Conservation (phyloP, 2,329 filamentous ascomycete species). For the Bipolaris cookei region DNA sequence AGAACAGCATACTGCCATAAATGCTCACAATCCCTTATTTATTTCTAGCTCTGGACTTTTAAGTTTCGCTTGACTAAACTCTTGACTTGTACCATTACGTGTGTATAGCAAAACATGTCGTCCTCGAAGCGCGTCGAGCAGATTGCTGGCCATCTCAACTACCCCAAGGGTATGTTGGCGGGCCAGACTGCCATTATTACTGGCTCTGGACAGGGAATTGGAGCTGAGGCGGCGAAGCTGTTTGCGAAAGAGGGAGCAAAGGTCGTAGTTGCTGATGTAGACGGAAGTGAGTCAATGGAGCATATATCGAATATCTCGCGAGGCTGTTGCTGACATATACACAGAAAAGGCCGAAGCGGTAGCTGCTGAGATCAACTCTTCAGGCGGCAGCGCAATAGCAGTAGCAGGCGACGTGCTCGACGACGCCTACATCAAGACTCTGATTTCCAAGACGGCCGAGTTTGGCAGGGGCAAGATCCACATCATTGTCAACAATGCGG, state of each 20-base stretch:
- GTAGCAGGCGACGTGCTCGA: conserved; percentile 80
- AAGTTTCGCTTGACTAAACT: background rate
- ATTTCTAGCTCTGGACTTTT: background rate
- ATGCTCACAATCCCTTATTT: background rate
- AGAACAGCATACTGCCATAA: conserved; percentile 1
- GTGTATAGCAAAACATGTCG: conserved; percentile 17
- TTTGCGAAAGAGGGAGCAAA: conserved; percentile 90
- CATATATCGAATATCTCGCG: background rate
- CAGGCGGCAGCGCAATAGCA: conserved; percentile 71
- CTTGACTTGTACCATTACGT: background rate
- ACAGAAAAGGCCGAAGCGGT: conserved; percentile 72
- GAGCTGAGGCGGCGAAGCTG: conserved; percentile 78
- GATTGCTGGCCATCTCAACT: conserved; percentile 80
- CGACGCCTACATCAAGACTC: conserved; percentile 69
- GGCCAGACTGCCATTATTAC: conserved; percentile 89
- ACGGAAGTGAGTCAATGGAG: conserved; percentile 60
- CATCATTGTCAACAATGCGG: conserved; percentile 90
- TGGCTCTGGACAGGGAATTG: conserved; percentile 84
- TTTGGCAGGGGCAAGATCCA: conserved; percentile 89
- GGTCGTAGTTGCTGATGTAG: conserved; percentile 84
- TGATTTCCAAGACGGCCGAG: conserved; percentile 77
- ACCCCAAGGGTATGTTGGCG: conserved; percentile 76
- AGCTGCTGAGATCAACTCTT: conserved; percentile 71
- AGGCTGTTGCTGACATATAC: conserved; percentile 20
- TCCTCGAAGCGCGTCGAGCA: conserved; percentile 64